Percentiles rank a stretch among this genome's conserved stretches.
phyloP scores from a whole-genome alignment of 495 filamentous ascomycete genomes.

The Hypoxylon subgilvum region DNA sequence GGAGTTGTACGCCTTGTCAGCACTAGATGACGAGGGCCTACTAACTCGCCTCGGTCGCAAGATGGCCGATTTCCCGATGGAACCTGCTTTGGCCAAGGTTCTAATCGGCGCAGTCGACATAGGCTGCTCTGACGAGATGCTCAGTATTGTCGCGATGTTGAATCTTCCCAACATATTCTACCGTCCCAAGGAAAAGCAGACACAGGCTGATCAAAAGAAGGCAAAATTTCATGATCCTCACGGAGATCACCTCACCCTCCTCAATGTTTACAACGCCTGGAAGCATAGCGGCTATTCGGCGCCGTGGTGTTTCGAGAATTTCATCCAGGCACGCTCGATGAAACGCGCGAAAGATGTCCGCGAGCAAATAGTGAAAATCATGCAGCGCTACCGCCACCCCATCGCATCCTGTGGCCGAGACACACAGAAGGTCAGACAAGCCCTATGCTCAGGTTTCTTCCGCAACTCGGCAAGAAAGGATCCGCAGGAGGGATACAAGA shows the following conservation, averaged over 20 bases:
- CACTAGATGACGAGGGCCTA: conserved; percentile 94
- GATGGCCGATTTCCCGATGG: conserved; percentile 98
- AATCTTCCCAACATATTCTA: conserved; percentile 86
- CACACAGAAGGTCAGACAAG: conserved; percentile 86
- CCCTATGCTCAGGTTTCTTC: conserved; percentile 93
- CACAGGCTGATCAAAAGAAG: conserved; percentile 96
- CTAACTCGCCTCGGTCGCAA: conserved; percentile 90
- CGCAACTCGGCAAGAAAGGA: conserved; percentile 94
- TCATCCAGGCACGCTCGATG: conserved; percentile 90
- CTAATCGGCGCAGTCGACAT: conserved; percentile 86
- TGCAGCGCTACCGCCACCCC: conserved; percentile 82
- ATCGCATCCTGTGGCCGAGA: conserved; percentile 84
- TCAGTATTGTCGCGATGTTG: conserved; percentile 95
- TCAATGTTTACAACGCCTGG: conserved; percentile 98
- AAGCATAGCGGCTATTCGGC: conserved; percentile 79
- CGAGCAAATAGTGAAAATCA: conserved; percentile 88
- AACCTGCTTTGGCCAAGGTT: conserved; percentile 84
- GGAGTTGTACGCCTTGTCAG: conserved; percentile 89
- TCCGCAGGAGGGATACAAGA: conserved; percentile 95
- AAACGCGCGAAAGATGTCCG: conserved; percentile 88
- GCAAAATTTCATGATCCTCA: conserved; percentile 94
- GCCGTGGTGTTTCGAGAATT: conserved; percentile 97
- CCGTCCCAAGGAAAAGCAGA: conserved; percentile 94
- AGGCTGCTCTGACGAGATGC: conserved; percentile 88
- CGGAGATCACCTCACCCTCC: conserved; percentile 90